These are phyloP conservation scores for Waltergamsia citrina DNA, from an alignment of 2,329 filamentous ascomycete genomes.

Conservation along the genomic window DNA sequence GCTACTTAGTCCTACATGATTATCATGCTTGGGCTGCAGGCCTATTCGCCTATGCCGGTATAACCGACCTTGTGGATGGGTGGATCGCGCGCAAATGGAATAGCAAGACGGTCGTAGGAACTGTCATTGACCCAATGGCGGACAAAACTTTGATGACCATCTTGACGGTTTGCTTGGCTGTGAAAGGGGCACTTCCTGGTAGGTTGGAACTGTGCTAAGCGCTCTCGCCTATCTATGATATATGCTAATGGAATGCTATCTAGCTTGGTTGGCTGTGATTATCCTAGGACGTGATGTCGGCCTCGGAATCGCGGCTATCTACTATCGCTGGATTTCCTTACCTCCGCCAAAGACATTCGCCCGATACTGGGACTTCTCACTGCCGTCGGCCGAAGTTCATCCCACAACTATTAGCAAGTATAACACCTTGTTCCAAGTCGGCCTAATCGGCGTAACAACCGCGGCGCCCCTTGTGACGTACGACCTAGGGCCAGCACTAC, in stretches of 20 bases:
- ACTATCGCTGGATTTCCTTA: constrained; percentile 91
- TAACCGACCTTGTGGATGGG: constrained; percentile 88
- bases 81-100: constrained; percentile 87
- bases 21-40: constrained; percentile 69
- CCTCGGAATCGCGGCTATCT: constrained; percentile 77
- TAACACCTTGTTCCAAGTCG: constrained; percentile 88
- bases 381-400: constrained; percentile 77
- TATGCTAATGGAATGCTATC: not conserved
- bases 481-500: constrained; percentile 45
- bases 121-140: constrained; percentile 91
- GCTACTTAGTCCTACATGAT: constrained; percentile 81
- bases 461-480: constrained; percentile 65
- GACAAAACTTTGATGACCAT: constrained; percentile 96
- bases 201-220: constrained; percentile 20
- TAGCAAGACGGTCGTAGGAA: constrained; percentile 86
- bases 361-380: constrained; percentile 94
- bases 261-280: constrained; percentile 79
- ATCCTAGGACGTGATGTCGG: constrained; percentile 85
- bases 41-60: constrained; percentile 84
- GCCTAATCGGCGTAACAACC: constrained; percentile 76
- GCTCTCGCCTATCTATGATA: too few species aligned
- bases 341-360: constrained; percentile 87
- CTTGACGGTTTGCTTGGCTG: constrained; percentile 73
- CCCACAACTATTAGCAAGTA: constrained; percentile 81
- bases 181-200: constrained; percentile 76